Evolutionary conservation across 1,284 basidiomycete genomes (phyloP), one percentile per base, ranked within the genome.

Genomic region (Ustilago nuda): DNA sequence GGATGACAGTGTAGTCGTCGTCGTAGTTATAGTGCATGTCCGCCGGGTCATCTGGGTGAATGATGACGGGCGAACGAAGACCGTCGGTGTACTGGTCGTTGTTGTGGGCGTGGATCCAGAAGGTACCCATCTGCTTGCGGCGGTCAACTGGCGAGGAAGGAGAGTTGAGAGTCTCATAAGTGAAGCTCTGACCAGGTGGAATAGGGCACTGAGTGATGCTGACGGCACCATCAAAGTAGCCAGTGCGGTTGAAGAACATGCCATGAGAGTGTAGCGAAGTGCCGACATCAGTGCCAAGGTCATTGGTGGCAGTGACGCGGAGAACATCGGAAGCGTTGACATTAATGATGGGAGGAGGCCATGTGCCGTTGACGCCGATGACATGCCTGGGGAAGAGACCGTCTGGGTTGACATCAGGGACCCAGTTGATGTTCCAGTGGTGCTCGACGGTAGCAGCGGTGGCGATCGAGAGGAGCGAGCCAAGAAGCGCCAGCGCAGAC

Each of bases 1-100:
- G 88, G 56, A 94, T 87, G 73, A 98, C 88, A 13, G 93, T 95
- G 87, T 91, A 95, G 80, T 98, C 96, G 50, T 92, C 94, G 86
- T 98, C 95, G 87, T 98, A 98, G 0, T 88, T 80, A 85, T 91
- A 89, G 27, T 66, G 77, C 33, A 79, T 70, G 43, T 73, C 75
- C 17, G 77, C 75, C 4, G 75, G 70, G 19, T 72, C 56, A 65
- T 81, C 75, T 17, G 75, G 75, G 61, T 87, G 86, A 32, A 87
- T 78, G 67, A 86, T 78, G 54, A 87, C 65, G 57, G 85, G 82
- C 8, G 82, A 71, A 55, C 77, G 73, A 9, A 83, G 68, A 13
- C 84, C 84, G 57, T 85, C 84, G 19, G 80, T 78, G 61, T 82
- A 82, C 43, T 83, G 83, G 27, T 78, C 77, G 36, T 75, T 79